Evolutionary conservation across 1,284 basidiomycete species (phyloP), one percentile per base, ranked within the genome.

Genomic region (Trametes sp.): DNA sequence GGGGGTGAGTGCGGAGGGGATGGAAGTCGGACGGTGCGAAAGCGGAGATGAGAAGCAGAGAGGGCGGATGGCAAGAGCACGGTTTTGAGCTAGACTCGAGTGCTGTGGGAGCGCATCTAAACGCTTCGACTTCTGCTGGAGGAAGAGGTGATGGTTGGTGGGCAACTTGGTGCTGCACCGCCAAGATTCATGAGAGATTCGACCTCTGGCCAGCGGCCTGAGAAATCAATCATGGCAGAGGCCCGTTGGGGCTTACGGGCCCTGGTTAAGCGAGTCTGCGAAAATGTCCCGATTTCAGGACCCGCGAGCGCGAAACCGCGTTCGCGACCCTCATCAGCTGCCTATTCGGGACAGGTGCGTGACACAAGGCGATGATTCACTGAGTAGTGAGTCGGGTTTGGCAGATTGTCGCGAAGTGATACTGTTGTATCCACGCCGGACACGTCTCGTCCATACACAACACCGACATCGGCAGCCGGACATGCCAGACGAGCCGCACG

Each of bases 391-490:
- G 52, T 54, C 56, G 57, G 56, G 58, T 64, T 63, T 68, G 66
- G 66, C 66, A 68, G 66, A 68, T 68, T 65, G 66, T 68, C 61
- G 64, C 64, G 66, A 68, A 68, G 66, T 58, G 63, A 64, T 57
- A 26, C 54, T 63, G 64, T 57, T 44, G 46, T 33, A 49, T 38
- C 61, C 57, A 49, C 59, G 61, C 59, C 66, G 46, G 48, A 52
- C 45, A 62, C 64, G 60, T 60, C 63, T 29, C 41, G 35, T 36
- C 54, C 51, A 57, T 55, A 61, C 54, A 65, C 54, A 50, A 45
- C 56, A 49, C 54, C 54, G 54, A 61, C 54, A 46, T 53, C 59
- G 59, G 59, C 54, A 51, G 23, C 46, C 45, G 24, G 48, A 53
- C 52, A 36, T 60, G 46, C 36, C 35, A 53, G 23, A 36, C 57